phyloP scores from a whole-genome alignment of 2,329 filamentous ascomycete species.

The Aspergillus ustus region DNA sequence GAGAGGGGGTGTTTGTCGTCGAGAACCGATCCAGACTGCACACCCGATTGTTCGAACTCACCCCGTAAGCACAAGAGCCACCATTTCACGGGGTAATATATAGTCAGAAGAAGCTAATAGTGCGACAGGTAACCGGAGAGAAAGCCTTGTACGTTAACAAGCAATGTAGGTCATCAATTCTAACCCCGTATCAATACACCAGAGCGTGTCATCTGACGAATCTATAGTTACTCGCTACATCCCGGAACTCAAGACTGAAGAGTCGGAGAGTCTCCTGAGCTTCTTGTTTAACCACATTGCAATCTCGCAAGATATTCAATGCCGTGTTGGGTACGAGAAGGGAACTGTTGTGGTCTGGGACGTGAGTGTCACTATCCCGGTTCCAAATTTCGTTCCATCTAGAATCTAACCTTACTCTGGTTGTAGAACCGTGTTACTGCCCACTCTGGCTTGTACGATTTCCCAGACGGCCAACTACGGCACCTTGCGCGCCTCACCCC shows the following conservation, averaged over 20 bases:
- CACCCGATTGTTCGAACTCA: conserved; percentile 69
- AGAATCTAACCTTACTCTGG: conserved; percentile 30
- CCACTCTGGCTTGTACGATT: conserved; percentile 43
- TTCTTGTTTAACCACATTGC: conserved; percentile 27
- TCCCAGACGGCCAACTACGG: conserved; percentile 32
- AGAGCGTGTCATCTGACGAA: conserved; percentile 15
- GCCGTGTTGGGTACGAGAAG: conserved; percentile 31
- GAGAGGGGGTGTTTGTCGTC: conserved; percentile 70
- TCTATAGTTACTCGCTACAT: conserved; percentile 43
- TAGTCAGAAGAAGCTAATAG: too few species aligned
- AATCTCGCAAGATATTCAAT: conserved; percentile 30
- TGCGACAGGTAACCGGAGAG: conserved; percentile 29
- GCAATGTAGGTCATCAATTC: conserved; percentile 21
- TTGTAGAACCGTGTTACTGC: conserved; percentile 41
- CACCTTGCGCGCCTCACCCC: conserved; percentile 36
- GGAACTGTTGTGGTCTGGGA: conserved; percentile 40
- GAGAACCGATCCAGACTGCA: conserved; percentile 72
- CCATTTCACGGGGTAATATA: too few species aligned
- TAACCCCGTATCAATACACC: background rate
- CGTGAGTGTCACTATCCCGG: conserved; percentile 32
- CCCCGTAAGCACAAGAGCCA: conserved; percentile 19
- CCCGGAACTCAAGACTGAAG: conserved; percentile 49
- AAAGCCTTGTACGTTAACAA: conserved; percentile 45
- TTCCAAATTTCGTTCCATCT: conserved; percentile 32
- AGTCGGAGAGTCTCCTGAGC: conserved; percentile 44